Base-by-base conservation (phyloP, 2,329 filamentous ascomycete species). In the Lachnellula hyalina region DNA sequence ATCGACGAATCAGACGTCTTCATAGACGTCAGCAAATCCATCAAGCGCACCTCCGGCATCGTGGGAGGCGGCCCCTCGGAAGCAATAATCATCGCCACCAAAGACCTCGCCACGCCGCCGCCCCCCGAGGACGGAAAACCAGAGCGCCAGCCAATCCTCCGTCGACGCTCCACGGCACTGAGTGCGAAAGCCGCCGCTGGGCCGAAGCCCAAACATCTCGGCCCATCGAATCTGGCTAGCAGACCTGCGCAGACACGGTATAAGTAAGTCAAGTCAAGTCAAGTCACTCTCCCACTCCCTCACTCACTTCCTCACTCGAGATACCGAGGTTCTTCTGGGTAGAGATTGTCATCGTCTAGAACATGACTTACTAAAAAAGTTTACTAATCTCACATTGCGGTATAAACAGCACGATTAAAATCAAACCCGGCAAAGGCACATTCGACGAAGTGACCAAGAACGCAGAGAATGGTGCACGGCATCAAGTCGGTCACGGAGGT, bases 1-100 rank as follows among this genome's bases (percentile, higher is more conserved):
- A 93, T 96, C 58, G 92, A 96, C 69, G 92, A 96, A 71, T 96
- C 91, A 0, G 92, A 96, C 71, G 92, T 96, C 15, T 96, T 95
- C 66, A 85, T 96, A 58, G 92, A 96, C 69, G 90, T 96, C 1
- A 92, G 96, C 77, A 96, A 96, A 74, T 92, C 92, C 25, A 96
- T 97, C 63, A 85, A 93, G 50, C 89, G 92, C 53, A 61, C 14
- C 9, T 14, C 12, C 3, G 14, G 6, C 5, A 23, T 23, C 12
- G 6, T 28, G 5, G 23, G 23, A 14, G 44, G 21, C 4, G 21
- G 44, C 1, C 21, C 23, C 19, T 28, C 19, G 2, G 23, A 46
- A 28, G 44, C 12, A 15, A 25, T 4, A 14, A 28, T 46, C 5
- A 21, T 46, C 23, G 11, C 25, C 21, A 21, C 14, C n/a, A 21